Base-by-base conservation (phyloP, 192 early-diverging fungal genomes). In the Backusella circina region DNA sequence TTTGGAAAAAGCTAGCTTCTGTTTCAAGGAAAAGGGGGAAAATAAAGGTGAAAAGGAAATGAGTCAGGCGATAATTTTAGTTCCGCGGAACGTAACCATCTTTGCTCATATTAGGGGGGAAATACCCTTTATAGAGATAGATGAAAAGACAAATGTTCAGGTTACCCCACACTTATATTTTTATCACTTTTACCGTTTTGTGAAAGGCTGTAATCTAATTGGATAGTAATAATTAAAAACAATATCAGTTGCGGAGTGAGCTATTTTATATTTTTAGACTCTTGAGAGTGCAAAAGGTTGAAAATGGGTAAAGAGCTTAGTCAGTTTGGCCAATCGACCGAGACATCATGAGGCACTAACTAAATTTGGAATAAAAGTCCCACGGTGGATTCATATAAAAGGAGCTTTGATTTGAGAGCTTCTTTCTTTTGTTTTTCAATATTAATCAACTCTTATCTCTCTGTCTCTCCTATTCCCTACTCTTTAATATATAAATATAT, bases 181-280 rank as follows among this genome's bases (percentile, higher is more conserved):
- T 13, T 61, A 61, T 13, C 23, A 61, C 10, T 30, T 61, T 61
- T 61, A 13, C 9, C 13, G 3, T 61, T 61, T 61, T 61, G 23
- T 28, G 26, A 61, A 61, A 28, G 1, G 26, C 2, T 9, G 23
- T 2, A 4, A 13, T 61, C 5, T 28, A 3, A 61, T 61, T 61
- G 54, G 54, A 28, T 26, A 13, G 10, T 61, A 61, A 47, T 47
- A n/a, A 47, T 47, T 47, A n/a, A 61, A 28, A 61, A 61, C 23
- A 61, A n/a, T 3, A 13, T 23, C 54, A 28, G 2, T 3, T 12
- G 54, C 54, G 54, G 54, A 61, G 54, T 61, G 54, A 23, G 54
- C 26, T 61, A 61, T 61, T 61, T 61, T 61, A 61, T 61, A 61
- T 61, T 61, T 61, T 61, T 61, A 61, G 54, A 61, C 54, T 6